These are phyloP conservation scores for Staphylotrichum tortipilum DNA, from an alignment of 495 filamentous ascomycete genomes.

Conservation along the genomic window DNA sequence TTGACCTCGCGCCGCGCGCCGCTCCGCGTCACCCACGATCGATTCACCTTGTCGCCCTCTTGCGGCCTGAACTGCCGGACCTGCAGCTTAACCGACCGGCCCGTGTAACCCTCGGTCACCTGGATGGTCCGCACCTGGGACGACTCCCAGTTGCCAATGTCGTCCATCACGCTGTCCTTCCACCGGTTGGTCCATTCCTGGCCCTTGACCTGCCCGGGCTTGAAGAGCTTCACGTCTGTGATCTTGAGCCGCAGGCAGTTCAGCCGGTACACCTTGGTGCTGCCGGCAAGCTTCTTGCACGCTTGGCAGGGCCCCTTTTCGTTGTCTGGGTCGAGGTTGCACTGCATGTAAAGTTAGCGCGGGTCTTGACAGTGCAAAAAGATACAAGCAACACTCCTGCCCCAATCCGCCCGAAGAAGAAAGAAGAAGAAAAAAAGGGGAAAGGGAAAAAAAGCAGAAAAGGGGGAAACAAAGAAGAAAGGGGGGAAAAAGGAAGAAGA, in stretches of 20 bases:
- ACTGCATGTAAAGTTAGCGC: too few species aligned
- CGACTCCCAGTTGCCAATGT: constrained; percentile 43
- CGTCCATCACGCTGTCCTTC: constrained; percentile 39
- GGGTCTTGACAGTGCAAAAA: too few species aligned
- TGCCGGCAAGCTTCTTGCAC: constrained; percentile 35
- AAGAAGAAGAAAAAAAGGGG: too few species aligned
- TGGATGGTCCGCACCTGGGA: constrained; percentile 31
- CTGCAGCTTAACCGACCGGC: constrained; percentile 29
- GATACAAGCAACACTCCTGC: too few species aligned
- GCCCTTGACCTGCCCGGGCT: constrained; percentile 41
- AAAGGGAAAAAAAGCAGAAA: too few species aligned
- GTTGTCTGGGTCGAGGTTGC: constrained; percentile 35
- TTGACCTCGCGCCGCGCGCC: constrained; percentile 27
- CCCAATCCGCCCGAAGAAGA: not conserved
- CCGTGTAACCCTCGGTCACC: constrained; percentile 42
- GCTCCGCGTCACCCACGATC: constrained; percentile 35
- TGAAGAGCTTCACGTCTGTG: constrained; percentile 42
- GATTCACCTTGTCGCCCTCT: constrained; percentile 37
- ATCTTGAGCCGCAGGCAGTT: constrained; percentile 45
- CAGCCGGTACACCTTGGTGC: constrained; percentile 36
- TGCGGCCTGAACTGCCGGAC: constrained; percentile 42
- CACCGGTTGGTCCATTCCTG: constrained; percentile 47
- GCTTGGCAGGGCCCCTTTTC: constrained; percentile 37
- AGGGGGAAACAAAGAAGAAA: too few species aligned
- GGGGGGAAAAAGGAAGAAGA: too few species aligned